Percentiles rank a stretch among this genome's conserved stretches.
Evolutionary conservation across 176 grass and related monocot species (phyloP).

Genomic region (Aegilops tauschii): DNA sequence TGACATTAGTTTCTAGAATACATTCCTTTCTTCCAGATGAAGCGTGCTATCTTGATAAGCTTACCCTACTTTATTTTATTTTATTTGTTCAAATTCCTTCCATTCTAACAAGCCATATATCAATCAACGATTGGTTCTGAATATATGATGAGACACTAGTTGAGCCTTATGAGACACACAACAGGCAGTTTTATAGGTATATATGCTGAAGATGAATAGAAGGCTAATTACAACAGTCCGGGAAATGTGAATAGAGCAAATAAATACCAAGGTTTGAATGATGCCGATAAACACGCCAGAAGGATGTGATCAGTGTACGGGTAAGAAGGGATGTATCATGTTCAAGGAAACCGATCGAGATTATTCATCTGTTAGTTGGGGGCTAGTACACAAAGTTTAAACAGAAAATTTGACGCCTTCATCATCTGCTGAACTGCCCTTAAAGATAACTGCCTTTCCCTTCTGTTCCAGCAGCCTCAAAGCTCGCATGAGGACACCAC

Average conservation of each 20-base stretch:
- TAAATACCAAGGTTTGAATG: not conserved
- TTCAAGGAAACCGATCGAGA: constrained; percentile 7
- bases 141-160: not conserved
- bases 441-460: constrained; percentile 89
- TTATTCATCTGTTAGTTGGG: not conserved
- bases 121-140: not conserved
- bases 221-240: not conserved
- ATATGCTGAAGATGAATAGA: not conserved
- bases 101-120: not conserved
- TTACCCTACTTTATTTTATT: too few species aligned
- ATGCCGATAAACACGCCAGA: not conserved
- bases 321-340: not conserved
- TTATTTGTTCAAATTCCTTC: not conserved
- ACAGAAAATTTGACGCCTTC: constrained; percentile 92
- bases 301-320: not conserved
- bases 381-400: constrained; percentile 15
- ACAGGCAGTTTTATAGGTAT: not conserved
- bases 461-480: constrained; percentile 81
- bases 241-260: not conserved
- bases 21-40: not conserved
- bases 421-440: constrained; percentile 79
- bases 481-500: constrained; percentile 76
- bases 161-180: not conserved
- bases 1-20: not conserved
- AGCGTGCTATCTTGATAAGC: not conserved